Conservation (phyloP, 208 protist genomes). For the Leishmania tropica region DNA sequence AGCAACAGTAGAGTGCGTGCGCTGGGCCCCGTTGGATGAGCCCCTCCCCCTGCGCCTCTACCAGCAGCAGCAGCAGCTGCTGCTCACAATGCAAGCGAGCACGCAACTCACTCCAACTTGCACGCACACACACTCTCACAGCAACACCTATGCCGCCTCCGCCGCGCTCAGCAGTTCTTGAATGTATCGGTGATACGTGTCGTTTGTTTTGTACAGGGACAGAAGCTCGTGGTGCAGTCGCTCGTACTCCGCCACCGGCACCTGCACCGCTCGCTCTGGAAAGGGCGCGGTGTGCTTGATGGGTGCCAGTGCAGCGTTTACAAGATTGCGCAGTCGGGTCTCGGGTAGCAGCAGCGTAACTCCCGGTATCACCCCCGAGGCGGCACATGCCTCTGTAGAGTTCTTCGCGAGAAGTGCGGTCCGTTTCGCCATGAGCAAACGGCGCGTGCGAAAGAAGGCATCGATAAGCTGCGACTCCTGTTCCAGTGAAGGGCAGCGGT, state of each 20-base stretch:
- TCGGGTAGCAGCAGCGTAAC: constrained; percentile 13
- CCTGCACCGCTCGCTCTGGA: constrained; percentile 9
- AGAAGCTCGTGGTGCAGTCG: constrained; percentile 36
- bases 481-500: constrained; percentile 14
- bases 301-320: constrained; percentile 3
- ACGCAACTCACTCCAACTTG: neutral
- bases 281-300: neutral
- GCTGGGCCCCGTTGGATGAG: neutral
- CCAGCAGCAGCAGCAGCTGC: neutral
- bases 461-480: constrained; percentile 2
- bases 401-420: neutral
- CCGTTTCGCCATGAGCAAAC: constrained; percentile 1
- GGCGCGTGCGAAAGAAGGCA: constrained; percentile 16
- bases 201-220: constrained; percentile 36
- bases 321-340: constrained; percentile 6
- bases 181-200: constrained; percentile 28
- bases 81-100: neutral
- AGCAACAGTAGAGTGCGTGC: neutral
- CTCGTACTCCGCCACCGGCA: constrained; percentile 25
- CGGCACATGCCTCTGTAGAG: neutral
- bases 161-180: constrained; percentile 19
- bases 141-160: constrained; percentile 4
- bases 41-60: neutral
- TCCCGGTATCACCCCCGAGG: neutral
- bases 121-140: neutral